Conservation (phyloP, 352 stramenopile species). For the Globisporangium emineosum region DNA sequence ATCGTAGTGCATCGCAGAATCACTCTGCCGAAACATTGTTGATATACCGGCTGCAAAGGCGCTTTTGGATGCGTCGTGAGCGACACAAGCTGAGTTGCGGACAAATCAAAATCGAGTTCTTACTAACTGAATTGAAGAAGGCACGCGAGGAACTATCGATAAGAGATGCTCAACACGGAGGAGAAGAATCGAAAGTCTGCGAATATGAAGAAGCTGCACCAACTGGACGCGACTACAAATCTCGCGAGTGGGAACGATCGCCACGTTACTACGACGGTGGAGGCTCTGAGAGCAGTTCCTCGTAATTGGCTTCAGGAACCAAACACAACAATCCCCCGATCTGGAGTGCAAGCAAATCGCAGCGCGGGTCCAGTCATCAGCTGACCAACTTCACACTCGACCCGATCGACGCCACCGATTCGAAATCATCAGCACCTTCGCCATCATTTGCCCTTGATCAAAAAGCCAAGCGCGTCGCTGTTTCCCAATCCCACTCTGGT, state of each 20-base stretch:
- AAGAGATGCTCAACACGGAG: not conserved
- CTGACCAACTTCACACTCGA: not conserved
- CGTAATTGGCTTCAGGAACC: not conserved
- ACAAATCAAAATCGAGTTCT: not conserved
- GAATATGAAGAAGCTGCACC: too few species aligned
- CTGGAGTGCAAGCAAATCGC: not conserved
- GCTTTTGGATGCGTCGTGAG: not conserved
- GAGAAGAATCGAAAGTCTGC: not conserved
- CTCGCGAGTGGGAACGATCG: not conserved
- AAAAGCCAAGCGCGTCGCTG: conserved; percentile 1
- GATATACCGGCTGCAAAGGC: not conserved
- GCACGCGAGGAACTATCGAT: not conserved
- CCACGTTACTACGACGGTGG: not conserved
- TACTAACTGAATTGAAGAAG: not conserved
- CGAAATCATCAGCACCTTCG: not conserved
- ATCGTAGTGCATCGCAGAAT: too few species aligned
- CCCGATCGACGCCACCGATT: not conserved
- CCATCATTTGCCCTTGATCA: not conserved
- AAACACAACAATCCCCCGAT: not conserved
- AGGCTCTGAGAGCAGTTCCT: not conserved
- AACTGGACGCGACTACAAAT: not conserved
- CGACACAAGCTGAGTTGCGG: not conserved
- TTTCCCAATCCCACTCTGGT: conserved; percentile 12
- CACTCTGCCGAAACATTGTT: not conserved
- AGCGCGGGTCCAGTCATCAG: not conserved